Conservation (phyloP, 176 grass and related monocot genomes). For the Luzula sylvatica region DNA sequence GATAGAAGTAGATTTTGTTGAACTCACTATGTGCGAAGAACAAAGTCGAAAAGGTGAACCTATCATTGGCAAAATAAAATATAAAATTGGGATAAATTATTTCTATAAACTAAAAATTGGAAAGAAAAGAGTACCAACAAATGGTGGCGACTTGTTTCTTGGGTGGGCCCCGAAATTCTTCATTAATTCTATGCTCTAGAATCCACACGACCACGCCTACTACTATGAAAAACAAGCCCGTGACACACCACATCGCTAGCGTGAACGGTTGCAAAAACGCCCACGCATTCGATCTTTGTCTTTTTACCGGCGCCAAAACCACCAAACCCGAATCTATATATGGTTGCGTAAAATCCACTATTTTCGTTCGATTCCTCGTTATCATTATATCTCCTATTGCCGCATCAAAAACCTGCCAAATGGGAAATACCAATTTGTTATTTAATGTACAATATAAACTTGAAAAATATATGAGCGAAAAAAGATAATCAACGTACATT, state of each 20-base stretch:
- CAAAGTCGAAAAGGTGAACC: constrained; percentile 96
- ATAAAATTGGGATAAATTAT: not conserved
- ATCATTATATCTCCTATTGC: constrained; percentile 77
- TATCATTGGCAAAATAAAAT: constrained; percentile 21
- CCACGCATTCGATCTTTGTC: constrained; percentile 56
- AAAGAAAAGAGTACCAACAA: constrained; percentile 47
- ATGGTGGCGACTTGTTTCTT: constrained; percentile 65
- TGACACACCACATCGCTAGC: constrained; percentile 79
- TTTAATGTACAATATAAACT: too few species aligned
- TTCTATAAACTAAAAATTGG: constrained; percentile 9
- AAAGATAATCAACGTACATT: constrained; percentile 50
- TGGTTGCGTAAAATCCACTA: constrained; percentile 77
- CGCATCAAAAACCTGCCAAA: constrained; percentile 61
- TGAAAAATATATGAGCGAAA: not conserved
- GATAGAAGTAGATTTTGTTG: constrained; percentile 17
- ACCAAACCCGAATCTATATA: constrained; percentile 84
- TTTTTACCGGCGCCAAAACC: constrained; percentile 66
- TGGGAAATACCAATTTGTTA: constrained; percentile 9
- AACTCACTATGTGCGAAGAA: constrained; percentile 98
- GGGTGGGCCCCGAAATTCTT: constrained; percentile 81
- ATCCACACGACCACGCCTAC: constrained; percentile 83
- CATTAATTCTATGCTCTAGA: constrained; percentile 90
- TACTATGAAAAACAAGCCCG: constrained; percentile 55
- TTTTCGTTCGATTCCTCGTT: constrained; percentile 52
- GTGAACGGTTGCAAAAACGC: constrained; percentile 88